Evolutionary conservation across 305 asterid species (phyloP).

Genomic region (Solanum hybrid): DNA sequence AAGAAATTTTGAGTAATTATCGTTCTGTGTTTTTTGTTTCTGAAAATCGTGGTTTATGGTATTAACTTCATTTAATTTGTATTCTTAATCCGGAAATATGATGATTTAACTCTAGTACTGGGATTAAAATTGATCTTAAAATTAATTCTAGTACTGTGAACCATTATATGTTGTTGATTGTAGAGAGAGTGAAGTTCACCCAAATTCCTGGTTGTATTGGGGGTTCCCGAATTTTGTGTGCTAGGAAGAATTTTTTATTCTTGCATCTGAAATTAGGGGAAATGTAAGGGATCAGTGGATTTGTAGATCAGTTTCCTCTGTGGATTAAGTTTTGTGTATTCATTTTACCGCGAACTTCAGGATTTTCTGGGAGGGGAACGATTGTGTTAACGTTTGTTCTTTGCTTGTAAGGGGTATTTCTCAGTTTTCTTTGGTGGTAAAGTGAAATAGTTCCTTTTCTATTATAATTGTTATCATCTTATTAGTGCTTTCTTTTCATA

Average conservation of each 20-base stretch:
- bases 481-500: background rate
- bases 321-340: background rate
- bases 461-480: background rate
- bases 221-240: background rate
- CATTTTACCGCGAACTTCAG: background rate
- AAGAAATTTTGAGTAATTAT: background rate
- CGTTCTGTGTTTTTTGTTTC: background rate
- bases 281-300: background rate
- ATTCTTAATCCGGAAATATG: background rate
- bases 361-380: background rate
- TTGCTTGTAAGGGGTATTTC: background rate
- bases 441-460: background rate
- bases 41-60: background rate
- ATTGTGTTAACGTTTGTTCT: background rate
- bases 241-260: background rate
- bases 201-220: background rate
- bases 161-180: background rate
- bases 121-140: background rate
- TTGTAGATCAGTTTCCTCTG: background rate
- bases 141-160: background rate
- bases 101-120: background rate
- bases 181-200: background rate
- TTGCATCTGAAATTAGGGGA: background rate
- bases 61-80: background rate
- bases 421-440: background rate